Percentiles rank a stretch among this genome's conserved stretches.
Evolutionary conservation across 306 rosid genomes (phyloP).

Genomic region (Cicer cuneatum): DNA sequence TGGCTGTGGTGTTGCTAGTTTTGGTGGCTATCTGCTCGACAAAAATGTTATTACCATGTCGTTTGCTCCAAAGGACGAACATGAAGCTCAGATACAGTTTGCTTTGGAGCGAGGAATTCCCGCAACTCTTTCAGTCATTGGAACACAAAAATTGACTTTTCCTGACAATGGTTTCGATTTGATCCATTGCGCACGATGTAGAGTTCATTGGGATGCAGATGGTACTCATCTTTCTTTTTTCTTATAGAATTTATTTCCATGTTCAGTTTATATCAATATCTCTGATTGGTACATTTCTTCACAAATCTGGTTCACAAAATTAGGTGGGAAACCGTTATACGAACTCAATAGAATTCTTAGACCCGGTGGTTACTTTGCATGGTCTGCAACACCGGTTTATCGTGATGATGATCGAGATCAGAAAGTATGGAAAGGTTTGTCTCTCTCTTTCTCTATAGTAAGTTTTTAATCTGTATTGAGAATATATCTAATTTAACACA

Average conservation of each 20-base stretch:
- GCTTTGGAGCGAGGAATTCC: slow-evolving; percentile 99
- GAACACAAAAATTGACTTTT: slow-evolving; percentile 83
- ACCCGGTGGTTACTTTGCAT: slow-evolving; percentile 92
- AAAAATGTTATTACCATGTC: slow-evolving; percentile 89
- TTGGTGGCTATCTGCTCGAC: slow-evolving; percentile 86
- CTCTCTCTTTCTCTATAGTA: slow-evolving; percentile 27
- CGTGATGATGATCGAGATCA: slow-evolving; percentile 72
- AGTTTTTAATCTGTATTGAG: background rate
- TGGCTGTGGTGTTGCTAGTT: slow-evolving; percentile 99
- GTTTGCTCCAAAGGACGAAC: slow-evolving; percentile 97
- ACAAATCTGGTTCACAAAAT: slow-evolving; percentile 33
- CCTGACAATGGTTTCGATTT: slow-evolving; percentile 79
- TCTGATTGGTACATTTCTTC: slow-evolving; percentile 22
- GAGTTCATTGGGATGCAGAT: slow-evolving; percentile 98
- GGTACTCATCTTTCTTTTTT: slow-evolving; percentile 56
- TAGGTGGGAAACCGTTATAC: slow-evolving; percentile 87
- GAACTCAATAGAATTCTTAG: slow-evolving; percentile 94
- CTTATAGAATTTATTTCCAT: slow-evolving; percentile 1
- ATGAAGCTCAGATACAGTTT: slow-evolving; percentile 98
- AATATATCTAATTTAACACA: slow-evolving; percentile 21
- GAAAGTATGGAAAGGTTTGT: slow-evolving; percentile 83
- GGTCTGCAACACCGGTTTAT: slow-evolving; percentile 98
- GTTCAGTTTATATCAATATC: slow-evolving; percentile 24
- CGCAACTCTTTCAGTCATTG: slow-evolving; percentile 90
- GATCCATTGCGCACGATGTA: slow-evolving; percentile 96